Evolutionary conservation across 2,329 filamentous ascomycete genomes (phyloP), one percentile per base, ranked within the genome.

Genomic region (Grosmannia serpens): DNA sequence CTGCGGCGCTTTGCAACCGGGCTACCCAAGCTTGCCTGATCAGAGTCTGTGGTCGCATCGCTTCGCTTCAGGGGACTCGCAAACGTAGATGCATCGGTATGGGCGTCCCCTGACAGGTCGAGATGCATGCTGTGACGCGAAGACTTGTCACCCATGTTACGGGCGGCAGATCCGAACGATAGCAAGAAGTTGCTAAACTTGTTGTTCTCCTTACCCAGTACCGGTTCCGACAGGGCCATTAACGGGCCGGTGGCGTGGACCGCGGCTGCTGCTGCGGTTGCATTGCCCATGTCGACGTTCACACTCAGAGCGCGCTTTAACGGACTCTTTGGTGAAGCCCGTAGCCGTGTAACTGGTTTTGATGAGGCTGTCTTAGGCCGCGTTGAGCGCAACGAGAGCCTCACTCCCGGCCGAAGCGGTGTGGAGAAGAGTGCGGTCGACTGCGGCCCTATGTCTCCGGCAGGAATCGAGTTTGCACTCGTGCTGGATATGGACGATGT

Each of bases 1-100:
- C 91, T 96, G 67, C 94, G 84, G 64, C 94, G 83, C 76, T 96
- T 96, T 53, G 91, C 89, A 60, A 92, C 88, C 0, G 94, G 92
- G 67, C 89, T 96, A 64, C 88, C 88, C 58, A 88, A 78, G 65
- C 81, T 86, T 31, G 84, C 79, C 63, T 89, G 87, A 66, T 95
- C 91, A 54, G 95, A 75, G 67, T 89, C 90, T 88, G 95, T 92
- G 56, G 87, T 86, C 50, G 88, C 87, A 74, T 97, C 92, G 68
- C 87, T 92, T 65, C 94, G 85, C 78, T 97, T 96, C 65, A 97
- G 75, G 6, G 92, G 91, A 69, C 92, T 96, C 7, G 87, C 85
- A 61, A 84, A 83, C 24, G 81, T 76, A 22, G 77, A 72, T 55
- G 74, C 65, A 63, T 77, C 74, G 38, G 63, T 68, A 53, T 71